Evolutionary conservation across 306 rosid species (phyloP), one percentile per base, ranked within the genome.

Genomic region (Dryas octopetala): DNA sequence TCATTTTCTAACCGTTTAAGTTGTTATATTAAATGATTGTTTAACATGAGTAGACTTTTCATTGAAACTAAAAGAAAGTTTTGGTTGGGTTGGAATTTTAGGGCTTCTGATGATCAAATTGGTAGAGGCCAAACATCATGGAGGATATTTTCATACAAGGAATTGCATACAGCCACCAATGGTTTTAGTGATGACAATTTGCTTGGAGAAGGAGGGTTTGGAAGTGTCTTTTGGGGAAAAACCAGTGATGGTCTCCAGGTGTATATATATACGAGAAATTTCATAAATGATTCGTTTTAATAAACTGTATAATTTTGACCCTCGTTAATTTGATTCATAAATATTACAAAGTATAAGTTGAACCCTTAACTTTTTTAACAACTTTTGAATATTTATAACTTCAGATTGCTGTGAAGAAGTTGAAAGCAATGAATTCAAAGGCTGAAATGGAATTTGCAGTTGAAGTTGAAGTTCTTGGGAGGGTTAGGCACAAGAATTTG

Each of bases 401-500:
- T 70, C 71, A 93, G 98, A 89, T 93, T 79, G 98, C 98, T 0
- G 96, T 93, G 78, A 93, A 93, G 87, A 91, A 93, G 81, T 83
- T 93, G 86, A 91, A 91, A 80, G 89, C 92, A 51, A 91, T 91
- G 96, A 93, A 75, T 81, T 89, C 90, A 5, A 93, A 93, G 76
- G 97, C 96, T 9, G 93, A 93, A 83, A 91, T 91, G 98, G 98
- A 93, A 75, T 93, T 93, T 71, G 96, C 98, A 0, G 98, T 91
- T 26, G 98, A 93, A 83, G 98, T 91, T 4, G 98, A 93, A 77
- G 98, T 93, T 66, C 93, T 93, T 8, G 98, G 92, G 40, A 89
- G 98, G 84, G 96, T 91, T 23, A 76, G 92, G 85, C 98, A 93
- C 88, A 93, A 93, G 70, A 93, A 91, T 41, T 85, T 93, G 72